A percentile compares a stretch with the other conserved stretches of the same genome.
Conservation (phyloP, 2,329 filamentous ascomycete species). For the Colletotrichum godetiae region DNA sequence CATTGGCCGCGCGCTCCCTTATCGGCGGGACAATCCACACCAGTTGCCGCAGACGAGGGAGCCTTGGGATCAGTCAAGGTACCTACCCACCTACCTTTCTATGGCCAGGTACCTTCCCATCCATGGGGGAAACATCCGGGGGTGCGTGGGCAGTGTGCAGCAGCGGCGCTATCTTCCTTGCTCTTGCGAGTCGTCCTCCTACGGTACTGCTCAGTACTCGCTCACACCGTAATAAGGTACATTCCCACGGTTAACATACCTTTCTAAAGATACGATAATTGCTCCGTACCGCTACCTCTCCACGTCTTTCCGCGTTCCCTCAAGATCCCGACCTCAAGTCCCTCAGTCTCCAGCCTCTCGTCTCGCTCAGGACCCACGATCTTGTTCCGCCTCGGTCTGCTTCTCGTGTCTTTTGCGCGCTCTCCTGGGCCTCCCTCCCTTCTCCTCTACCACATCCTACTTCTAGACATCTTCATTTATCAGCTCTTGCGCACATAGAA, state of each 20-base stretch:
- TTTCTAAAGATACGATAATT: not conserved
- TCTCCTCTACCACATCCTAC: not conserved
- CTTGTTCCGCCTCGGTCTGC: slow-evolving; percentile 14
- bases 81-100: not conserved
- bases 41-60: slow-evolving; percentile 13
- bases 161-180: not conserved
- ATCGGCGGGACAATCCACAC: slow-evolving; percentile 25
- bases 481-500: not conserved
- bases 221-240: not conserved
- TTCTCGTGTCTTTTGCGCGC: not conserved
- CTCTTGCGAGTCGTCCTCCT: not conserved
- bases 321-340: not conserved
- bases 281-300: not conserved
- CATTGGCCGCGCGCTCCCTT: slow-evolving; percentile 29
- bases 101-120: not conserved
- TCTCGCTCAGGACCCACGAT: slow-evolving; percentile 16
- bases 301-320: slow-evolving; percentile 2
- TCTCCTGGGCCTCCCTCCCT: not conserved
- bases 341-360: not conserved
- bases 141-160: not conserved
- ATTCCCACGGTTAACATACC: not conserved
- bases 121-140: not conserved
- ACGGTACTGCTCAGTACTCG: not conserved
- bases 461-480: not conserved
- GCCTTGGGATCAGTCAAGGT: slow-evolving; percentile 12